A percentile compares a stretch with the other conserved stretches of the same genome.
These are phyloP conservation scores for Calonectria ilicicola DNA, from an alignment of 2,329 filamentous ascomycete species.

Conservation along the genomic window DNA sequence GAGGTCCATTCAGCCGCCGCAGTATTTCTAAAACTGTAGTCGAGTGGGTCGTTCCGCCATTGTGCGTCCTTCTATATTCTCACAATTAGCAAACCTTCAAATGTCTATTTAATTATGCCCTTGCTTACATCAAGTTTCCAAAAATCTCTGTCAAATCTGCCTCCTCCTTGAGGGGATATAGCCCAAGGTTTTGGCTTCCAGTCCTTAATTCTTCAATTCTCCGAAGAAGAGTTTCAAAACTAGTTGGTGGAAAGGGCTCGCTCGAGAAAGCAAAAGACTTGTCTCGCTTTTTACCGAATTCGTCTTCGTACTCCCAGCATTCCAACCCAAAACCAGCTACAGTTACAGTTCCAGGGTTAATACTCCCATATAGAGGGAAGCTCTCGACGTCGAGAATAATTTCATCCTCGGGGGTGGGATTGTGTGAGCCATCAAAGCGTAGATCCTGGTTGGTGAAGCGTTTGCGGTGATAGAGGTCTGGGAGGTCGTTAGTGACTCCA, in stretches of 20 bases:
- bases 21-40: no score
- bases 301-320: neutral
- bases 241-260: neutral
- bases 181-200: neutral
- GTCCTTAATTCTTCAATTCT: neutral
- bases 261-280: neutral
- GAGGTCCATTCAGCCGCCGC: no score
- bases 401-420: neutral
- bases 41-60: no score
- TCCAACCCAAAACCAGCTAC: neutral
- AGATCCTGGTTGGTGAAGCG: no score
- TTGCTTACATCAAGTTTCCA: neutral
- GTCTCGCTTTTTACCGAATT: neutral
- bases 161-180: neutral
- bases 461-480: neutral
- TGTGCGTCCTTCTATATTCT: no score
- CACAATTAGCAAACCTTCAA: no score
- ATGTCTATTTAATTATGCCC: no score
- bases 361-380: neutral
- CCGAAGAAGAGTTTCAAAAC: neutral
- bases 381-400: neutral
- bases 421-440: no score
- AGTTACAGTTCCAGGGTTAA: neutral
- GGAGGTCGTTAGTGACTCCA: no score
- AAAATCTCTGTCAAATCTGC: neutral